A percentile compares a stretch with the other conserved stretches of the same genome.
Conservation (phyloP, 257 asterid genomes). For the Solanum piurae region DNA sequence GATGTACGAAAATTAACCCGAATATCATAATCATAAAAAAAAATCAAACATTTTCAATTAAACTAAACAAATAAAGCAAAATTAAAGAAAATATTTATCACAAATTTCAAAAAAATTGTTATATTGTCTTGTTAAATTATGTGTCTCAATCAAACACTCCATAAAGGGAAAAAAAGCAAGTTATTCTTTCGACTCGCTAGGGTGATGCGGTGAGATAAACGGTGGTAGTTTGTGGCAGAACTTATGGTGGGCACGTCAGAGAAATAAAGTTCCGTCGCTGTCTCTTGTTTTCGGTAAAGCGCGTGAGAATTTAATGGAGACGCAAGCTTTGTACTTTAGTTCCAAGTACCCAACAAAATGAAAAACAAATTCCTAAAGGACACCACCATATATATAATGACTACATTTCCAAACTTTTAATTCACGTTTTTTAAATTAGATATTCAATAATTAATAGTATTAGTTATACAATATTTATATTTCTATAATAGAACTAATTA, state of each 20-base stretch:
- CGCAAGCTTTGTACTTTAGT: not conserved
- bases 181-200: not conserved
- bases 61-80: not conserved
- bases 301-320: not conserved
- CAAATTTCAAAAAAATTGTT: not conserved
- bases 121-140: not conserved
- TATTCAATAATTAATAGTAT: not conserved
- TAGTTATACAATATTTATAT: not conserved
- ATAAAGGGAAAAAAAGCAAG: not conserved
- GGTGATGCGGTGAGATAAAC: not conserved
- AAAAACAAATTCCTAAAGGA: not conserved
- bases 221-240: not conserved
- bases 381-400: not conserved
- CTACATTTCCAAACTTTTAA: not conserved
- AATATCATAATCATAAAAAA: no score
- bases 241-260: slow-evolving; percentile 9
- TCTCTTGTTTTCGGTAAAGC: not conserved
- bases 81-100: not conserved
- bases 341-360: not conserved
- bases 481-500: not conserved
- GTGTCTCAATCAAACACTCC: not conserved
- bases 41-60: no score
- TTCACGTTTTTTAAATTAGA: not conserved
- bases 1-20: rapidly evolving
- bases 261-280: not conserved